phyloP scores from a whole-genome alignment of 2,329 filamentous ascomycete species.

The Colletotrichum tropicicola region DNA sequence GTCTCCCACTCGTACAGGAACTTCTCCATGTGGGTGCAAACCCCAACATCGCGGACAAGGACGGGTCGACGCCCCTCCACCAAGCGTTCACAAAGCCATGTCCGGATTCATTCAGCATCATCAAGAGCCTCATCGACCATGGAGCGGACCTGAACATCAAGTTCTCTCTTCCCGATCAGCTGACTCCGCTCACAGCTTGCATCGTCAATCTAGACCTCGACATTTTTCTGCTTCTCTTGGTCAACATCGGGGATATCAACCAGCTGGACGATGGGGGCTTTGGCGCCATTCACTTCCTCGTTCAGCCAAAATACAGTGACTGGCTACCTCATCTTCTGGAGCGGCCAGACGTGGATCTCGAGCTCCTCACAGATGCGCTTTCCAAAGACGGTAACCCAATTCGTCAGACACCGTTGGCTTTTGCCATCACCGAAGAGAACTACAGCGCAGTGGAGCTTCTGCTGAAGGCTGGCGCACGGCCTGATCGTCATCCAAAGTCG shows the following conservation, averaged over 20 bases:
- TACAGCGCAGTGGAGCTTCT: constrained; percentile 31
- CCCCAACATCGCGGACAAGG: constrained; percentile 21
- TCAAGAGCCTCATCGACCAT: neutral
- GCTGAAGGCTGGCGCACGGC: constrained; percentile 33
- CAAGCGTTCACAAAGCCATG: constrained; percentile 1
- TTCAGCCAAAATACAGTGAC: constrained; percentile 27
- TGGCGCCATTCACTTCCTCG: constrained; percentile 27
- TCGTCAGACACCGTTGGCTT: constrained; percentile 30
- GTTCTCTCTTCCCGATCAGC: neutral
- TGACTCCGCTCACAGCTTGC: constrained; percentile 24
- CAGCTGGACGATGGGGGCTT: constrained; percentile 29
- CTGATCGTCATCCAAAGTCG: constrained; percentile 8
- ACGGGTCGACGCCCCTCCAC: constrained; percentile 14
- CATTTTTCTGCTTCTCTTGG: constrained; percentile 22
- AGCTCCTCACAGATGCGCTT: neutral
- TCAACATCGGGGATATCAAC: constrained; percentile 4
- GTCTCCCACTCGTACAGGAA: constrained; percentile 13
- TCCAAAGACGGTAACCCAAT: neutral
- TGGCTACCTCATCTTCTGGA: constrained; percentile 16
- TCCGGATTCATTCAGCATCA: neutral
- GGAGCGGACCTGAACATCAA: constrained; percentile 5
- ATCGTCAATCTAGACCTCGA: constrained; percentile 25
- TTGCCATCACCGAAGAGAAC: constrained; percentile 30
- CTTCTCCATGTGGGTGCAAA: constrained; percentile 30
- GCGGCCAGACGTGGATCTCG: constrained; percentile 13